A percentile compares a stretch with the other conserved stretches of the same genome.
Conservation (phyloP, 495 filamentous ascomycete species). For the Recurvomyces mirabilis region DNA sequence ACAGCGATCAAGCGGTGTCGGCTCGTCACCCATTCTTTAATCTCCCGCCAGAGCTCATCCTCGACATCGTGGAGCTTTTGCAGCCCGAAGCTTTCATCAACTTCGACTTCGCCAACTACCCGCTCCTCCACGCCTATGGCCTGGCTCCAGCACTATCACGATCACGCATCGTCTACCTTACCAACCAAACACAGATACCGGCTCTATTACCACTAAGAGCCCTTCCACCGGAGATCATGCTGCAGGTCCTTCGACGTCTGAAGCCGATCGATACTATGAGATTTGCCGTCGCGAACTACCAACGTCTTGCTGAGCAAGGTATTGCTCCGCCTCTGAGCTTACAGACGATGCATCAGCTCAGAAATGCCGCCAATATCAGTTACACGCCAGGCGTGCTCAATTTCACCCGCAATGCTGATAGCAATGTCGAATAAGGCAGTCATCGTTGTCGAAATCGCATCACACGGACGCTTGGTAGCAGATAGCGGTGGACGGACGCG, state of each 20-base stretch:
- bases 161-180: conserved; percentile 11
- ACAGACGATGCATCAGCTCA: conserved; percentile 8
- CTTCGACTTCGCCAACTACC: conserved; percentile 33
- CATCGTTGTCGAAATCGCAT: too few relatives aligned
- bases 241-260: conserved; percentile 18
- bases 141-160: conserved; percentile 18
- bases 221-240: conserved; percentile 20
- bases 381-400: too few relatives aligned
- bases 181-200: conserved; percentile 10
- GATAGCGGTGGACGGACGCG: too few relatives aligned
- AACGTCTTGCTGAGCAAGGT: conserved; percentile 17
- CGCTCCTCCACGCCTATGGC: conserved; percentile 25
- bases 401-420: too few relatives aligned
- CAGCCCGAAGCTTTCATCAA: conserved; percentile 29
- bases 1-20: too few relatives aligned
- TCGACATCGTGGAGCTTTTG: conserved; percentile 31
- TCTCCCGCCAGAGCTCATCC: conserved; percentile 35
- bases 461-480: too few relatives aligned
- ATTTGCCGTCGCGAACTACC: conserved; percentile 25
- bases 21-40: conserved; percentile 24
- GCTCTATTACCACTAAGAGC: conserved; percentile 10
- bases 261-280: conserved; percentile 19
- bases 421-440: too few relatives aligned
- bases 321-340: conserved; percentile 21
- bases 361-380: too few relatives aligned